phyloP scores from a whole-genome alignment of 2,329 filamentous ascomycete species.

The Botrytis tulipae region DNA sequence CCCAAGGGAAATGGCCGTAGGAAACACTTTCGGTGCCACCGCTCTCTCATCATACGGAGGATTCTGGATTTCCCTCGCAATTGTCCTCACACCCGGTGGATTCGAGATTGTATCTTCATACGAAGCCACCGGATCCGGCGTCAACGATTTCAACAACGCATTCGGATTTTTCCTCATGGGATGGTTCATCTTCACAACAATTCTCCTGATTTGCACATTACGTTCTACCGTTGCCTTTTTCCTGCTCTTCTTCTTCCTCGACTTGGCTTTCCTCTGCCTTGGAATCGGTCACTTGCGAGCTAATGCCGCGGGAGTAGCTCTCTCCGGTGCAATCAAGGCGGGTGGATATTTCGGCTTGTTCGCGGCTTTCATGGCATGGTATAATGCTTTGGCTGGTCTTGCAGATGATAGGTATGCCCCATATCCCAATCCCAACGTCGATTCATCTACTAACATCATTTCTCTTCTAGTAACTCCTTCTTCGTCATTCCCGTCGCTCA shows the following conservation, averaged over 20 bases:
- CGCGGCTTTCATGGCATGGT: conserved; percentile 81
- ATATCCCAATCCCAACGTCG: too few species aligned
- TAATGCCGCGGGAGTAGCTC: conserved; percentile 34
- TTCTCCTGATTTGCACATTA: conserved; percentile 54
- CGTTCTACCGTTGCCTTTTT: conserved; percentile 61
- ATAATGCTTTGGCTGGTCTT: conserved; percentile 80
- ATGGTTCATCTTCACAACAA: conserved; percentile 63
- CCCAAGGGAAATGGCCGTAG: conserved; percentile 60
- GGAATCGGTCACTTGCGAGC: conserved; percentile 43
- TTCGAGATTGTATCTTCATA: conserved; percentile 49
- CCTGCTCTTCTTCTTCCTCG: conserved; percentile 57
- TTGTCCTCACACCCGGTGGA: conserved; percentile 56
- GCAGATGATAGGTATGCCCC: conserved; percentile 63
- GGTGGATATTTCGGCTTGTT: conserved; percentile 80
- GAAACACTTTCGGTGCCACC: conserved; percentile 63
- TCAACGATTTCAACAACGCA: conserved; percentile 45
- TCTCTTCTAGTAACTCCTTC: conserved; percentile 67
- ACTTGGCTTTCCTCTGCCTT: conserved; percentile 56
- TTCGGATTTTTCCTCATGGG: conserved; percentile 58
- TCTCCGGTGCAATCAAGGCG: conserved; percentile 56
- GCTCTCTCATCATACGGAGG: conserved; percentile 61
- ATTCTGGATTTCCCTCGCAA: conserved; percentile 60
- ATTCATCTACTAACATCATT: conserved; percentile 38
- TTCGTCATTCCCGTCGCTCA: conserved; percentile 89
- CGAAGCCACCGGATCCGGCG: conserved; percentile 27